These are phyloP conservation scores for Oryza brachyantha DNA, from an alignment of 176 grass and related monocot species.

Conservation along the genomic window DNA sequence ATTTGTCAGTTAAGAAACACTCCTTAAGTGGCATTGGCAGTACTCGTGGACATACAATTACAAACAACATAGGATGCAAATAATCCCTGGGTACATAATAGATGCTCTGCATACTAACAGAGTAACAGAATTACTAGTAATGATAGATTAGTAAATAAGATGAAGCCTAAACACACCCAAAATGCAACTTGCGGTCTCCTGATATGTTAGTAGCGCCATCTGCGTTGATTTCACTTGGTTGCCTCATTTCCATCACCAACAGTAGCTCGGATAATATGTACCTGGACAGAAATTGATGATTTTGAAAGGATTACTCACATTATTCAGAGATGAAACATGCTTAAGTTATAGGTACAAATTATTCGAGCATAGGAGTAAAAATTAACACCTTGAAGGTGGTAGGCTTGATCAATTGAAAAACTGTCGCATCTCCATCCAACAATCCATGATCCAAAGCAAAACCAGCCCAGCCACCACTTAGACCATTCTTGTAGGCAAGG, in stretches of 20 bases:
- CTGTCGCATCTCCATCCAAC: constrained; percentile 58
- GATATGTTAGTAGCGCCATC: constrained; percentile 1
- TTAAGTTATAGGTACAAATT: background rate
- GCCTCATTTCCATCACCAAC: constrained; percentile 35
- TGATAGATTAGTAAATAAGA: constrained; percentile 13
- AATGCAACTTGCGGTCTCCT: background rate
- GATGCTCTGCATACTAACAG: background rate
- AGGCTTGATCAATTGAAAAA: constrained; percentile 75
- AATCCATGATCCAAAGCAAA: constrained; percentile 71
- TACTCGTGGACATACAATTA: background rate
- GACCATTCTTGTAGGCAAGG: constrained; percentile 62
- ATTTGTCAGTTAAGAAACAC: background rate
- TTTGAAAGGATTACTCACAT: background rate
- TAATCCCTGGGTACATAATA: background rate
- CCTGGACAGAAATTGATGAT: constrained; percentile 39
- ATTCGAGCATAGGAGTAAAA: constrained; percentile 2
- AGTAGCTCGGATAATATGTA: constrained; percentile 63
- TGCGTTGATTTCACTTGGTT: constrained; percentile 22
- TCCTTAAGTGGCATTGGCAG: too few species aligned
- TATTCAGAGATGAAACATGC: background rate
- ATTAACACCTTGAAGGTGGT: constrained; percentile 56
- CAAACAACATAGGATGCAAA: background rate
- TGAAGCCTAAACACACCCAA: constrained; percentile 23
- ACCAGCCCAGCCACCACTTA: constrained; percentile 75
- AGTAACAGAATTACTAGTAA: background rate